phyloP scores from a whole-genome alignment of 2,329 filamentous ascomycete genomes.

The Monascus ruber region DNA sequence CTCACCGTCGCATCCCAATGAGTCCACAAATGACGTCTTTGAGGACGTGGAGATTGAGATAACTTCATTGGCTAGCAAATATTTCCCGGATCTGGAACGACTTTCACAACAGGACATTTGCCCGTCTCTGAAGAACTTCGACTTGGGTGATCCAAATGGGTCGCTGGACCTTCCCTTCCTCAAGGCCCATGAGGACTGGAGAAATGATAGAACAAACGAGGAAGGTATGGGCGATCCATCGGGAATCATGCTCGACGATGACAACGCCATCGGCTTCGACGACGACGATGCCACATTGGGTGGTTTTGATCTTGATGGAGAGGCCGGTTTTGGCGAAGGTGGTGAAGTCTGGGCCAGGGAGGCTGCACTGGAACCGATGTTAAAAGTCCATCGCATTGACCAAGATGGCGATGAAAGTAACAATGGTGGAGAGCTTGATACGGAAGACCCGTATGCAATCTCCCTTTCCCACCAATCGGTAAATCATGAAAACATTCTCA shows the following conservation, averaged over 20 bases:
- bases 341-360: conserved; percentile 93
- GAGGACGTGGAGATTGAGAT: conserved; percentile 69
- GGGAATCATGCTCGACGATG: conserved; percentile 75
- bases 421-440: conserved; percentile 48
- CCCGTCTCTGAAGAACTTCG: conserved; percentile 86
- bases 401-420: conserved; percentile 43
- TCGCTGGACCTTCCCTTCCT: conserved; percentile 86
- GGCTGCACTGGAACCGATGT: conserved; percentile 74
- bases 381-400: conserved; percentile 55
- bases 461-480: conserved; percentile 62
- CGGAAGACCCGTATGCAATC: conserved; percentile 63
- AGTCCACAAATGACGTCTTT: conserved; percentile 24
- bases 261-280: conserved; percentile 71
- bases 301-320: conserved; percentile 55
- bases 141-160: conserved; percentile 74
- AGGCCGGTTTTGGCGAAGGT: conserved; percentile 85
- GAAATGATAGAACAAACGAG: conserved; percentile 51
- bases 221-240: conserved; percentile 53
- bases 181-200: conserved; percentile 79
- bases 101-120: conserved; percentile 87
- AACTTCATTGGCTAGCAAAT: conserved; percentile 58
- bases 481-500: conserved; percentile 89
- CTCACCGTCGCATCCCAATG: conserved; percentile 15
- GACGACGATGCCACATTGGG: conserved; percentile 62
- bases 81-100: conserved; percentile 68